Evolutionary conservation across 805 yeast genomes (phyloP).

Genomic region (Metschnikowia peoriensis): DNA sequence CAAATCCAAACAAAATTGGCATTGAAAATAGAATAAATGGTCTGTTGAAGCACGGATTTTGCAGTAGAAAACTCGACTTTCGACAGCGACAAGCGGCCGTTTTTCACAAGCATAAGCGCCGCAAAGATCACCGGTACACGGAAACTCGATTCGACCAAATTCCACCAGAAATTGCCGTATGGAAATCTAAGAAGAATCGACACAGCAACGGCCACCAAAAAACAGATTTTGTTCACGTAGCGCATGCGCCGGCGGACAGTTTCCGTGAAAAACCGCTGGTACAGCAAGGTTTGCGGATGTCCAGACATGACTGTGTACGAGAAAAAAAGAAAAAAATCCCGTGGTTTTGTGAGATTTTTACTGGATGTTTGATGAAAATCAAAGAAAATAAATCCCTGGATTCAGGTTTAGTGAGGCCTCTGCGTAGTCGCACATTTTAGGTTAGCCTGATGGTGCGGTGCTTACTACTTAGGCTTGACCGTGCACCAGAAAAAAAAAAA

Average conservation of each 20-base stretch:
- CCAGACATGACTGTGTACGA: slow-evolving; percentile 6
- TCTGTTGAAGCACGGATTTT: slow-evolving; percentile 34
- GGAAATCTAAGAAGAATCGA: slow-evolving; percentile 29
- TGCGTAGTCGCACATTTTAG: no score
- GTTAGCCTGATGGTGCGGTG: no score
- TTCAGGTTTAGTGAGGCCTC: no score
- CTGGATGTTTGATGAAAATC: no score
- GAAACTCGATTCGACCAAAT: slow-evolving; percentile 23
- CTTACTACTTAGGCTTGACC: no score
- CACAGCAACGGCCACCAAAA: slow-evolving; percentile 25
- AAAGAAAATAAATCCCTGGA: no score
- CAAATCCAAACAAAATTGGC: slow-evolving; percentile 18
- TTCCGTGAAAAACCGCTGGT: slow-evolving; percentile 26
- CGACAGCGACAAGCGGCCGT: slow-evolving; percentile 23
- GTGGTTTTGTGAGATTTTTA: no score
- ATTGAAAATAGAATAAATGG: slow-evolving; percentile 14
- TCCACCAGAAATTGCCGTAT: slow-evolving; percentile 26
- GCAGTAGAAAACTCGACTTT: slow-evolving; percentile 32
- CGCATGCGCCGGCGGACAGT: slow-evolving; percentile 35
- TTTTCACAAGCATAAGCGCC: slow-evolving; percentile 28
- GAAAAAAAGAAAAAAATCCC: no score
- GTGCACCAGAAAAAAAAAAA: no score
- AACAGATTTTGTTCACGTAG: slow-evolving; percentile 32
- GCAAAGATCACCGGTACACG: slow-evolving; percentile 32
- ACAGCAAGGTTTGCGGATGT: slow-evolving; percentile 14